These are phyloP conservation scores for Terana coerulea DNA, from an alignment of 768 basidiomycete species.

Conservation along the genomic window DNA sequence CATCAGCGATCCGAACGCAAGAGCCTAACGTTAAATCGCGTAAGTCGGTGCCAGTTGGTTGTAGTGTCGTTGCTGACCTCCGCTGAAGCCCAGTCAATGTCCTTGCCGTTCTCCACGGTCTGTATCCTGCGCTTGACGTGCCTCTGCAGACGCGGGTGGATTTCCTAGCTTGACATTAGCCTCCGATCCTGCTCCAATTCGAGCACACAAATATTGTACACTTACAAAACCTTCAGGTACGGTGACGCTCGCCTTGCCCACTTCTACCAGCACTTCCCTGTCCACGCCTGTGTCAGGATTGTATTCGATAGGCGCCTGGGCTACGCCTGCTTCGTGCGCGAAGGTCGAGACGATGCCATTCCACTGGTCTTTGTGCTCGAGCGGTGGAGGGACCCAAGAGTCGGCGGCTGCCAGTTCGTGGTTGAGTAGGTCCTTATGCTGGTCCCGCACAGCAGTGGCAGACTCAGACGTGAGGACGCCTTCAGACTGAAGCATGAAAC, in stretches of 20 bases:
- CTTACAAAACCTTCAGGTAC: constrained; percentile 62
- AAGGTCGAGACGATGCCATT: constrained; percentile 54
- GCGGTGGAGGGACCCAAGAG: constrained; percentile 43
- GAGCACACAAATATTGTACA: constrained; percentile 11
- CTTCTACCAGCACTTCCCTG: constrained; percentile 42
- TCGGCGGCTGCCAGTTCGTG: constrained; percentile 49
- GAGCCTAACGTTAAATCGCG: too few relatives aligned
- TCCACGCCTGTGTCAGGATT: constrained; percentile 69
- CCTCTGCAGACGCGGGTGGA: constrained; percentile 73
- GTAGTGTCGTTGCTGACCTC: constrained; percentile 46
- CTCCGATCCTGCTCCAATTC: not conserved
- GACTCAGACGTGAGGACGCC: constrained; percentile 48
- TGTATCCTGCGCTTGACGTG: constrained; percentile 78
- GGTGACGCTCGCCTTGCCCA: constrained; percentile 68
- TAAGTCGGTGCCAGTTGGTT: not conserved
- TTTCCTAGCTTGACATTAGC: constrained; percentile 45
- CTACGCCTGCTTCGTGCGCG: constrained; percentile 18
- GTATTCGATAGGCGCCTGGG: constrained; percentile 33
- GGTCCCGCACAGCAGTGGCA: constrained; percentile 46
- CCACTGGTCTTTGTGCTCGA: constrained; percentile 73
- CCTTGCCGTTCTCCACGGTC: constrained; percentile 62
- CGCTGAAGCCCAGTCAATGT: constrained; percentile 86
- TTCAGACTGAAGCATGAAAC: constrained; percentile 30
- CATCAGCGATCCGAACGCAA: constrained; percentile 88
- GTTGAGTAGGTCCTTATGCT: constrained; percentile 64